These are phyloP conservation scores for Podaxis carcinomalis DNA, from an alignment of 768 basidiomycete genomes.

Conservation along the genomic window DNA sequence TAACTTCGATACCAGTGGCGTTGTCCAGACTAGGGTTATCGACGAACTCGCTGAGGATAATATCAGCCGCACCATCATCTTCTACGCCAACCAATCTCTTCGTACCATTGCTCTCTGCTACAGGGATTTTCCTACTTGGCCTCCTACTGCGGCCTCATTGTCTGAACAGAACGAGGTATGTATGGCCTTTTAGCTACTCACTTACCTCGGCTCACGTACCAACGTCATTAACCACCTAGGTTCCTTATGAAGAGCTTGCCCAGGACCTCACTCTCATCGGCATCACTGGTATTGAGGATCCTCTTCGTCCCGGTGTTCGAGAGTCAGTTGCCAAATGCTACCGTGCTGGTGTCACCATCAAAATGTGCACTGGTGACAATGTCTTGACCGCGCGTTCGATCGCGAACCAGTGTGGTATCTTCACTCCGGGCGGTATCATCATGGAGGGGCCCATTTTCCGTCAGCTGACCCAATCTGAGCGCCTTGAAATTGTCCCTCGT, in stretches of 20 bases:
- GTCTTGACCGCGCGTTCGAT: conserved; percentile 95
- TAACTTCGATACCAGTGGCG: conserved; percentile 16
- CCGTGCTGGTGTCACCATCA: conserved; percentile 86
- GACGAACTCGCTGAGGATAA: conserved; percentile 71
- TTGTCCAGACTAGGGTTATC: conserved; percentile 57
- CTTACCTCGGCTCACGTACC: conserved; percentile 13
- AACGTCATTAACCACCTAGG: conserved; percentile 29
- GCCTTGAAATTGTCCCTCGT: conserved; percentile 81
- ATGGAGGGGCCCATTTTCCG: conserved; percentile 98
- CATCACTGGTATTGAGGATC: conserved; percentile 95
- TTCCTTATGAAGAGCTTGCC: conserved; percentile 66
- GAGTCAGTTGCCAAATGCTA: conserved; percentile 87
- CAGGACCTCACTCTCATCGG: conserved; percentile 78
- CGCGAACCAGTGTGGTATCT: conserved; percentile 94
- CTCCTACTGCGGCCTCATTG: conserved; percentile 46
- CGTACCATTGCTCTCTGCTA: conserved; percentile 95
- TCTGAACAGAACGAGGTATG: conserved; percentile 52
- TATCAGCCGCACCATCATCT: conserved; percentile 90
- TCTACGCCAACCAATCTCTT: conserved; percentile 95
- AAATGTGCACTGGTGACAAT: conserved; percentile 99
- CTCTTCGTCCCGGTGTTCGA: conserved; percentile 84
- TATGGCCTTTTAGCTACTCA: neutral
- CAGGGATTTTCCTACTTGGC: conserved; percentile 83
- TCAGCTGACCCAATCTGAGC: conserved; percentile 62
- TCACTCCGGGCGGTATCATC: conserved; percentile 87